Conservation (phyloP, 1,139 yeast species). For the Diutina siamensis region DNA sequence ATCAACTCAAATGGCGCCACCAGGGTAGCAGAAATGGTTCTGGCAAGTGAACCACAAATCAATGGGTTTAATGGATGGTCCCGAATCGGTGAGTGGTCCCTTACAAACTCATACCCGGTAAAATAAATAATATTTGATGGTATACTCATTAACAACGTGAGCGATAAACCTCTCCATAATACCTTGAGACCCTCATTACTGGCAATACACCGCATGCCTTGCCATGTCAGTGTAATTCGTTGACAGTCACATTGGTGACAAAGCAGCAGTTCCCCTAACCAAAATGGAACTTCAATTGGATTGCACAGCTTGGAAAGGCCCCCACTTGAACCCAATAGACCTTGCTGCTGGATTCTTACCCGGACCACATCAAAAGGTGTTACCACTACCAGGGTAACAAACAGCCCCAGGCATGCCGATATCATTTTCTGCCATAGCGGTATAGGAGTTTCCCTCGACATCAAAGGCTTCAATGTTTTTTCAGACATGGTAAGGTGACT, state of each 20-base stretch:
- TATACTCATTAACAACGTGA: constrained; percentile 78
- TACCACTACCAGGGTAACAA: constrained; percentile 74
- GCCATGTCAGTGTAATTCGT: constrained; percentile 47
- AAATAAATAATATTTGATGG: constrained; percentile 92
- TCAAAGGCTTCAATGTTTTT: neutral
- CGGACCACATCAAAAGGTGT: constrained; percentile 94
- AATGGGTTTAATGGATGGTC: constrained; percentile 55
- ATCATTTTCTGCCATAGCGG: constrained; percentile 60
- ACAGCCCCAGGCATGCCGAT: constrained; percentile 85
- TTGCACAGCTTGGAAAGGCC: neutral
- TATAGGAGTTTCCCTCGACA: constrained; percentile 14
- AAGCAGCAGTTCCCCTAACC: neutral
- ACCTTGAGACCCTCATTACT: constrained; percentile 64
- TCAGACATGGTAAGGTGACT: neutral
- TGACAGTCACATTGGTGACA: constrained; percentile 14
- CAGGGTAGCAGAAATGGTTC: constrained; percentile 72
- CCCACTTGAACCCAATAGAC: constrained; percentile 18
- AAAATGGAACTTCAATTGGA: neutral
- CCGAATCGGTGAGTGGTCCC: constrained; percentile 61
- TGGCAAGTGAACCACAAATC: constrained; percentile 75
- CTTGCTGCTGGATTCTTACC: constrained; percentile 85
- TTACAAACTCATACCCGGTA: constrained; percentile 79
- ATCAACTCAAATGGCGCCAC: constrained; percentile 83
- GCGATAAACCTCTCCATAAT: constrained; percentile 80
- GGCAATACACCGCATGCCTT: constrained; percentile 58